These are phyloP conservation scores for Persicaria tinctoria DNA, from an alignment of 148 eudicot genomes.

Conservation along the genomic window DNA sequence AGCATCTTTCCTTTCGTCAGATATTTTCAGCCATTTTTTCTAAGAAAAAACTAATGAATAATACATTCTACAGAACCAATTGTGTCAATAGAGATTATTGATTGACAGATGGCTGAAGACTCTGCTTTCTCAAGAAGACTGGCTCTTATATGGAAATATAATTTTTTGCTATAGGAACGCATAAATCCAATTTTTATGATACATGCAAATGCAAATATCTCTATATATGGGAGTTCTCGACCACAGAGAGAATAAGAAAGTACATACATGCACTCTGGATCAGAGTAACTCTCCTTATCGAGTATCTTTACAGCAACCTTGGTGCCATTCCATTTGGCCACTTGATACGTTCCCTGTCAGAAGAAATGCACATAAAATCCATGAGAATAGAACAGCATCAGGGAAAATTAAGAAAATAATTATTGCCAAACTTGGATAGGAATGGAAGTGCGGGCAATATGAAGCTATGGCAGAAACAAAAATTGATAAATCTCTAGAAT, in stretches of 20 bases:
- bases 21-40: no score
- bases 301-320: conserved; percentile 98
- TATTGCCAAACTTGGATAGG: no score
- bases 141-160: neutral
- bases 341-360: conserved; percentile 83
- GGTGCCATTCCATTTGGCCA: conserved; percentile 99
- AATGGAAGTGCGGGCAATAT: neutral
- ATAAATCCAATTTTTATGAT: neutral
- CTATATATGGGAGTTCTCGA: neutral
- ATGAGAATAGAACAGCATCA: conserved; percentile 2
- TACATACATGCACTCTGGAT: conserved; percentile 85
- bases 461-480: neutral
- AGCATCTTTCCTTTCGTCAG: no score
- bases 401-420: neutral
- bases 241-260: neutral
- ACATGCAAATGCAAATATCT: neutral
- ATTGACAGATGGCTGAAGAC: neutral
- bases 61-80: neutral
- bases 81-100: neutral
- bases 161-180: neutral
- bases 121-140: neutral
- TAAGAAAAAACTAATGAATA: no score
- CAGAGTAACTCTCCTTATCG: conserved; percentile 83
- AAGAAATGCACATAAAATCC: conserved; percentile 5
- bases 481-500: neutral